phyloP scores from a whole-genome alignment of 305 asterid species.

The Solanum hybrid region DNA sequence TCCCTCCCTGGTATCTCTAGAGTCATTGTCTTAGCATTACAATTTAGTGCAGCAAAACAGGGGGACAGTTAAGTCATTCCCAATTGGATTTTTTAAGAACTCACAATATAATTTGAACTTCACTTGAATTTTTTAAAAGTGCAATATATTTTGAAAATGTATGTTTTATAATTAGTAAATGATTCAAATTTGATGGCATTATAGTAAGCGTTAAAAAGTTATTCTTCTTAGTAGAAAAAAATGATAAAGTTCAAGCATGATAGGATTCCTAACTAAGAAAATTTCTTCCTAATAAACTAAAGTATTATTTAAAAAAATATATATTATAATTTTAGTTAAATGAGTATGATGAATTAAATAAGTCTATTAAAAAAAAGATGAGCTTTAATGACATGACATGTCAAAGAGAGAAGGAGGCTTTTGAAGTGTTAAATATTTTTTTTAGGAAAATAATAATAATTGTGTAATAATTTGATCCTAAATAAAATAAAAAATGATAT shows the following conservation, averaged over 20 bases:
- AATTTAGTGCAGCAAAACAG: background rate
- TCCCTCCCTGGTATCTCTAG: background rate
- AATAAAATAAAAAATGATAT: background rate
- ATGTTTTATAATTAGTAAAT: background rate
- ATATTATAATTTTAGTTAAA: background rate
- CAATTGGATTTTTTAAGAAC: background rate
- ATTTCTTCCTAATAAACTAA: background rate
- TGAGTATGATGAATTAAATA: background rate
- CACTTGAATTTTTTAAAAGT: background rate
- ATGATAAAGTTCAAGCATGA: background rate
- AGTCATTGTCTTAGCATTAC: background rate
- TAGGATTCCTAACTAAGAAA: background rate
- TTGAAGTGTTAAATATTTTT: background rate
- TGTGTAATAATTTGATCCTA: background rate
- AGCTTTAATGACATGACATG: background rate
- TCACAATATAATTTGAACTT: background rate
- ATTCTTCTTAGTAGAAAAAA: background rate
- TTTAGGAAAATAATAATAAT: background rate
- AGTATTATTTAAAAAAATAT: background rate
- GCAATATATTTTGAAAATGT: background rate
- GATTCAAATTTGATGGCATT: background rate
- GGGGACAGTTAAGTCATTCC: background rate
- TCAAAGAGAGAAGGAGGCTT: background rate
- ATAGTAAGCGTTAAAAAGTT: background rate
- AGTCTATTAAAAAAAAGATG: background rate